A percentile compares a stretch with the other conserved stretches of the same genome.
phyloP scores from a whole-genome alignment of 106 monocot species.

The Dendrobium catenatum region DNA sequence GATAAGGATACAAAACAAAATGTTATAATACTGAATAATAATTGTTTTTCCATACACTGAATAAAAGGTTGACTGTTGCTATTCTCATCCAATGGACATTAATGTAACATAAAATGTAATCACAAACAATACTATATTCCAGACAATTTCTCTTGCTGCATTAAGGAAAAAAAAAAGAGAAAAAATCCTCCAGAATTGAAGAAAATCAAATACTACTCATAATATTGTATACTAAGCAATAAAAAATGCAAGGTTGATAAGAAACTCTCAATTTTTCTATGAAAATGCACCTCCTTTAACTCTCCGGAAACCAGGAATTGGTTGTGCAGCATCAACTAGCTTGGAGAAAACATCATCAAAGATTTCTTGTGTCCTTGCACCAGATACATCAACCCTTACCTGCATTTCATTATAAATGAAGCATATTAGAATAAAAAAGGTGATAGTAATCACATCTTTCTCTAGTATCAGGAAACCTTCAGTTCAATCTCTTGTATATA shows the following conservation, averaged over 20 bases:
- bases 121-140: background rate
- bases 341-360: constrained; percentile 67
- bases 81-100: too few relatives aligned
- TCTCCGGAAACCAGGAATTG: constrained; percentile 76
- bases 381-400: constrained; percentile 46
- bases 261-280: background rate
- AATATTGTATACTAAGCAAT: background rate
- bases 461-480: background rate
- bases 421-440: background rate
- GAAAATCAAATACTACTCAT: background rate
- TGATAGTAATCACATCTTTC: background rate
- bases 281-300: constrained; percentile 60
- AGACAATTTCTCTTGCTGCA: background rate
- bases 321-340: constrained; percentile 65
- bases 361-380: constrained; percentile 42
- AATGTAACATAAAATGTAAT: background rate
- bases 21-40: background rate
- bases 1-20: background rate
- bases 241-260: background rate
- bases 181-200: background rate
- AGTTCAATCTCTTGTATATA: background rate
- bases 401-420: constrained; percentile 11
- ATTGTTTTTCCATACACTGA: too few relatives aligned
- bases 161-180: background rate
- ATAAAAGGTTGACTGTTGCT: too few relatives aligned